Conservation (phyloP, 352 stramenopile species). For the Phytophthora kernoviae region DNA sequence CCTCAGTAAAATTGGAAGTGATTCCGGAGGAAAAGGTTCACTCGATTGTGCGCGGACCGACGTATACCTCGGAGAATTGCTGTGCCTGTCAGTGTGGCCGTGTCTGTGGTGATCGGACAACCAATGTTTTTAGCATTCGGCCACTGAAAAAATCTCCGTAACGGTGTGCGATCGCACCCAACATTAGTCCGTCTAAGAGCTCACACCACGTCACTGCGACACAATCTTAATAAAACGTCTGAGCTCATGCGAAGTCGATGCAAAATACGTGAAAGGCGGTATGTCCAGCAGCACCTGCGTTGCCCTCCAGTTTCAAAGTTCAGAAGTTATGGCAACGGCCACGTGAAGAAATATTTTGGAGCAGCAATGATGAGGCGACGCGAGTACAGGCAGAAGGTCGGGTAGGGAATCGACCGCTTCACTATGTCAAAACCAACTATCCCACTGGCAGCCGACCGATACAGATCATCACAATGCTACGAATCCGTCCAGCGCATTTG, state of each 20-base stretch:
- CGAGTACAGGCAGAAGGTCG: no score
- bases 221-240: not conserved
- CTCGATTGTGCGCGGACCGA: not conserved
- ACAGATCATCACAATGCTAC: no score
- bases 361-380: no score
- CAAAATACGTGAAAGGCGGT: conserved; percentile 7
- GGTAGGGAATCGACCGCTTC: no score
- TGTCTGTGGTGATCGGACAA: no score
- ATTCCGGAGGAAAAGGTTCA: no score
- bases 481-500: no score
- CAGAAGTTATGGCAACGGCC: not conserved
- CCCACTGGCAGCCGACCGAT: no score
- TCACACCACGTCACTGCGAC: not conserved
- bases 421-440: no score
- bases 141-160: not conserved
- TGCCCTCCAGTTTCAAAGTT: not conserved
- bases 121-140: not conserved
- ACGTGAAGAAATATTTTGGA: not conserved
- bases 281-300: not conserved
- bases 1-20: conserved; percentile 9
- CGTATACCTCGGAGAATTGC: not conserved
- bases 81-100: conserved; percentile 1
- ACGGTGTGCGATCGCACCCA: conserved; percentile 6
- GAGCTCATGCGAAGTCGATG: conserved; percentile 1
- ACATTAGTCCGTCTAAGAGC: not conserved